phyloP scores from a whole-genome alignment of 352 stramenopile species.

The Phytophthora sansomeana region DNA sequence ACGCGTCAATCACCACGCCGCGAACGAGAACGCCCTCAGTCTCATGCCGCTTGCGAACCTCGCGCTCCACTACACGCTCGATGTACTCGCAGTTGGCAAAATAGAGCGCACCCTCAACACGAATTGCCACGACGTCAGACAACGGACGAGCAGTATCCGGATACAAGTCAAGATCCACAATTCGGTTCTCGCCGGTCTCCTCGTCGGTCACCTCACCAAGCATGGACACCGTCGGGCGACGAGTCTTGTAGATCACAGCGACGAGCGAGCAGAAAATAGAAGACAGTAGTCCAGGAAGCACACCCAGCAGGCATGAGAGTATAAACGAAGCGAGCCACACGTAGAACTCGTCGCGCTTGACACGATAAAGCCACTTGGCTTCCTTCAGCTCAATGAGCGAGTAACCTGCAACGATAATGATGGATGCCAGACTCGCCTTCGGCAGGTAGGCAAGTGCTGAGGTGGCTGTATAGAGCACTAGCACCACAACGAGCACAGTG shows the following conservation, averaged over 20 bases:
- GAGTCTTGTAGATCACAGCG: conserved; percentile 73
- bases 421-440: conserved; percentile 83
- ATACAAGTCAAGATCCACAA: conserved; percentile 51
- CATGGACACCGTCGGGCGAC: conserved; percentile 54
- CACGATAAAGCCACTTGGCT: conserved; percentile 81
- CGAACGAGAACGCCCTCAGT: conserved; percentile 47
- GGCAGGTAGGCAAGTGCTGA: conserved; percentile 90
- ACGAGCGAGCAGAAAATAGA: conserved; percentile 69
- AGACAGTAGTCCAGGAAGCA: conserved; percentile 57
- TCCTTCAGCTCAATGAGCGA: conserved; percentile 90
- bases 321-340: conserved; percentile 65
- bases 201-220: conserved; percentile 53
- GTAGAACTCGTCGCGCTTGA: conserved; percentile 69
- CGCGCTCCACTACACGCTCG: conserved; percentile 57
- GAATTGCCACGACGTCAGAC: conserved; percentile 61
- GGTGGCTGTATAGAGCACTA: conserved; percentile 91
- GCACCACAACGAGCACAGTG: conserved; percentile 87
- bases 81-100: conserved; percentile 78
- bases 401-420: conserved; percentile 92
- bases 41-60: conserved; percentile 47
- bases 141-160: conserved; percentile 32
- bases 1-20: conserved; percentile 76
- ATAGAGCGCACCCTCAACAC: conserved; percentile 73
- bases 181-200: conserved; percentile 40
- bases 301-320: conserved; percentile 54